Percentiles rank a stretch among this genome's conserved stretches.
Evolutionary conservation across 164 flowering plant species (phyloP).

Genomic region (Aristolochia contorta): DNA sequence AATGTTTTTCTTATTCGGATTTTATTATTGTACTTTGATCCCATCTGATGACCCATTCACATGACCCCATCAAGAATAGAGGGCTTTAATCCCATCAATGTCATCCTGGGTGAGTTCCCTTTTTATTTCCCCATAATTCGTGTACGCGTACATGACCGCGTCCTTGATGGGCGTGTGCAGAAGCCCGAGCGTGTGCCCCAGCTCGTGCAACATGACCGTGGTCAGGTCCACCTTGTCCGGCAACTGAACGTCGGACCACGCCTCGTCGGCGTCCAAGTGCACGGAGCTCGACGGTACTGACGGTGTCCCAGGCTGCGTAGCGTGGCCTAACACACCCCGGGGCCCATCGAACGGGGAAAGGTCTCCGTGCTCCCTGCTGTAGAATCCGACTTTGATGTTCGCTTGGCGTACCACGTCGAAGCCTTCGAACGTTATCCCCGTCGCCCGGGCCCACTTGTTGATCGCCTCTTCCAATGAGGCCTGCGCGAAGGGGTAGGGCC

Average conservation of each 20-base stretch:
- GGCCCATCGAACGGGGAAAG: constrained; percentile 63
- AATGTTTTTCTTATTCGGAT: no score
- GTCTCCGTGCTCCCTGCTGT: constrained; percentile 51
- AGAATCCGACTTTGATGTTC: constrained; percentile 48
- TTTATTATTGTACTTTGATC: no score
- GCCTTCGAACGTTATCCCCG: no score
- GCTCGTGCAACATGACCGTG: constrained; percentile 45
- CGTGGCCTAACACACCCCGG: constrained; percentile 53
- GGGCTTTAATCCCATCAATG: constrained; percentile 8
- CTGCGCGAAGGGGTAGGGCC: no score
- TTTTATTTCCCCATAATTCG: not conserved
- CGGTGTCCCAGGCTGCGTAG: constrained; percentile 18
- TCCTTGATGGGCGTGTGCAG: constrained; percentile 5
- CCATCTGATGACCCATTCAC: no score
- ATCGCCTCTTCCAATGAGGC: no score
- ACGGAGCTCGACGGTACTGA: no score
- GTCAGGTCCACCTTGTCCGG: no score
- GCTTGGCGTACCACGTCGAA: constrained; percentile 20
- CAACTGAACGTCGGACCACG: no score
- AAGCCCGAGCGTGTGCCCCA: constrained; percentile 19
- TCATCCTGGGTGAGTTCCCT: constrained; percentile 8
- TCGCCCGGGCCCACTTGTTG: no score
- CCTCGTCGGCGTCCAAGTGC: constrained; percentile 50
- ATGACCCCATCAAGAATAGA: constrained; percentile 10
- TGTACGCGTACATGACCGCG: constrained; percentile 14